phyloP scores from a whole-genome alignment of 352 stramenopile genomes.

The Globisporangium lucens region DNA sequence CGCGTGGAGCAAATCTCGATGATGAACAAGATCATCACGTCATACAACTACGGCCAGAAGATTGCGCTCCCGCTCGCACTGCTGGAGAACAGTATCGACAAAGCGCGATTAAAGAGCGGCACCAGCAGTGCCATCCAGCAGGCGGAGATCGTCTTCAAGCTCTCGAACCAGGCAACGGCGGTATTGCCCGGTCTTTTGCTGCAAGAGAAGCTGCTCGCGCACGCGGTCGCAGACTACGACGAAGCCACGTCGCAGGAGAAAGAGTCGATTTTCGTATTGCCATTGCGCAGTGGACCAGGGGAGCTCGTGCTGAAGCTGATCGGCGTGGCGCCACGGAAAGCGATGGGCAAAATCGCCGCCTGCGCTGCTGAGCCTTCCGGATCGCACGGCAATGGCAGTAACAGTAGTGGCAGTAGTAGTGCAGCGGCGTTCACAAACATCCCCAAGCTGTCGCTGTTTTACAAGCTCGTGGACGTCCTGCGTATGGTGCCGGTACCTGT shows the following conservation, averaged over 20 bases:
- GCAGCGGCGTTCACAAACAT: background rate
- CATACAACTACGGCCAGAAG: conserved; percentile 83
- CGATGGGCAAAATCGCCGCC: conserved; percentile 40
- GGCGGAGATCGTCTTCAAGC: conserved; percentile 67
- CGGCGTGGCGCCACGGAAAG: conserved; percentile 41
- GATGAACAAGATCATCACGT: conserved; percentile 81
- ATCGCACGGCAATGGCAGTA: conserved; percentile 15
- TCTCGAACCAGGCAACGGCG: conserved; percentile 55
- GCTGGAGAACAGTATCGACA: conserved; percentile 42
- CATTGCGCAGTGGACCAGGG: conserved; percentile 50
- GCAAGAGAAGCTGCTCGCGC: conserved; percentile 55
- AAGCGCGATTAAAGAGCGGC: conserved; percentile 15
- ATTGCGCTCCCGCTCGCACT: conserved; percentile 70
- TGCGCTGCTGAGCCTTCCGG: background rate
- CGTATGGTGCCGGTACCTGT: conserved; percentile 53
- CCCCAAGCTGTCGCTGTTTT: conserved; percentile 29
- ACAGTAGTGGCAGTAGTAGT: background rate
- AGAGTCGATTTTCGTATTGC: conserved; percentile 60
- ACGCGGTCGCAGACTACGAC: conserved; percentile 26
- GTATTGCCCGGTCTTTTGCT: conserved; percentile 44
- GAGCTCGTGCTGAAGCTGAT: conserved; percentile 62
- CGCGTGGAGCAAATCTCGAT: conserved; percentile 81
- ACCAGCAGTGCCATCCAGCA: conserved; percentile 18
- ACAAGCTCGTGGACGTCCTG: conserved; percentile 35
- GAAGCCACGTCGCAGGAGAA: conserved; percentile 22